Base-by-base conservation (phyloP, 768 basidiomycete species). In the Termitomyces sp. region DNA sequence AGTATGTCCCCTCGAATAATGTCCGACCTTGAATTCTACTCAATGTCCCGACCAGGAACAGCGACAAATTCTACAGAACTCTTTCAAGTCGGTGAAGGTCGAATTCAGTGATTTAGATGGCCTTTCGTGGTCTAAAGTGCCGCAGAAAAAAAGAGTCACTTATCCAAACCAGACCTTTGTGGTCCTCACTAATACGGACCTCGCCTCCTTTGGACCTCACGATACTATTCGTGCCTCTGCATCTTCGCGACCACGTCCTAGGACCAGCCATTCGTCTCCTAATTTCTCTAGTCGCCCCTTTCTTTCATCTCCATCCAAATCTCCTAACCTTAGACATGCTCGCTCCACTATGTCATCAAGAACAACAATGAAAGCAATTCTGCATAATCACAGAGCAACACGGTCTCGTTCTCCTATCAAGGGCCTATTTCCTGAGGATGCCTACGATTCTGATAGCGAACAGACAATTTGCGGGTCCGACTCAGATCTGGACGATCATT, bases 51-150 rank as follows among this genome's bases (percentile, higher is more conserved):
- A 36, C 45, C 62, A 80, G 78, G 79, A 80, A 67, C 79, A 80
- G 67, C 73, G 72, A 0, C 71, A 74, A 54, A 70, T 68, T 1
- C 71, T 82, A 12, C 63, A 76, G 36, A 69, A 68, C 55, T 79
- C 84, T 1, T 87, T 87, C 65, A 74, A 69, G 25, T 76, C 77
- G 5, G 85, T 86, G 38, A 86, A 87, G 63, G 80, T 81, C 8
- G 85, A 87, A 63, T 87, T 86, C 66, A 76, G 77, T 59, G 86
- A 87, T 69, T 77, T 87, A 15, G 86, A 87, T 58, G 86, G 86
- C 0, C 71, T 84, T 40, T 76, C 79, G 42, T 84, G 84, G 85
- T 25, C 15, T 12, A 15, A 49, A 25, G 55, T n/a, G 36, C 59
- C 34, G 29, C 57, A 55, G 45, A 31, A 46, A 45, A 31, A 46